These are phyloP conservation scores for Cercospora sojina DNA, from an alignment of 2,329 filamentous ascomycete genomes.

Conservation along the genomic window DNA sequence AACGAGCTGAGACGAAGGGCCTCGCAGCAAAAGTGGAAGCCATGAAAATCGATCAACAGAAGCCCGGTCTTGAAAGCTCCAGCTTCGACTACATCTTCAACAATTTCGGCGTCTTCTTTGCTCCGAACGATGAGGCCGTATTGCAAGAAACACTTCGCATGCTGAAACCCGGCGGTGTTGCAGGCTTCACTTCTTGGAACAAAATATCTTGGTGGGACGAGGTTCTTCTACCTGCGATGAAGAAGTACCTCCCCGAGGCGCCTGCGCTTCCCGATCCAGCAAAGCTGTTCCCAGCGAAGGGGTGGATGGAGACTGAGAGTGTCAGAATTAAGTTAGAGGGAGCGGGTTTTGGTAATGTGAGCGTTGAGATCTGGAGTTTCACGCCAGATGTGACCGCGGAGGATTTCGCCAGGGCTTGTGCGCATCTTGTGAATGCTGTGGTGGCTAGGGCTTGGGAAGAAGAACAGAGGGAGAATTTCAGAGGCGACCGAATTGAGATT, in stretches of 20 bases:
- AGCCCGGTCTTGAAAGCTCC: background rate
- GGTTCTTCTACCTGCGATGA: background rate
- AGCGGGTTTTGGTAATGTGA: background rate
- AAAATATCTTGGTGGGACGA: constrained; percentile 5
- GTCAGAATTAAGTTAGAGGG: background rate
- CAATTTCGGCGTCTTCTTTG: constrained; percentile 7
- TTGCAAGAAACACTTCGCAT: background rate
- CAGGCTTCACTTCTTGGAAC: background rate
- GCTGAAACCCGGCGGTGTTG: background rate
- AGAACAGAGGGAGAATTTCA: background rate
- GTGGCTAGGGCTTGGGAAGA: background rate
- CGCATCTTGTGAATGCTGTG: constrained; percentile 5
- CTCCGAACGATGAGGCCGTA: background rate
- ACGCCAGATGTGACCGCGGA: background rate
- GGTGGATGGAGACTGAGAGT: background rate
- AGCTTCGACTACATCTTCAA: constrained; percentile 7
- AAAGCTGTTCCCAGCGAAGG: background rate
- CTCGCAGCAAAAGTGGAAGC: background rate
- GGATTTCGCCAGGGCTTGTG: background rate
- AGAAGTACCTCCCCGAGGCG: background rate
- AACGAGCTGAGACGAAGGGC: background rate
- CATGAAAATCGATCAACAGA: background rate
- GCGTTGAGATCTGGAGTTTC: background rate
- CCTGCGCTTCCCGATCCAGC: background rate
- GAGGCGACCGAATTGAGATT: background rate